Evolutionary conservation across 1,139 yeast genomes (phyloP), one percentile per base, ranked within the genome.

Genomic region (Blastobotrys capitulatus): DNA sequence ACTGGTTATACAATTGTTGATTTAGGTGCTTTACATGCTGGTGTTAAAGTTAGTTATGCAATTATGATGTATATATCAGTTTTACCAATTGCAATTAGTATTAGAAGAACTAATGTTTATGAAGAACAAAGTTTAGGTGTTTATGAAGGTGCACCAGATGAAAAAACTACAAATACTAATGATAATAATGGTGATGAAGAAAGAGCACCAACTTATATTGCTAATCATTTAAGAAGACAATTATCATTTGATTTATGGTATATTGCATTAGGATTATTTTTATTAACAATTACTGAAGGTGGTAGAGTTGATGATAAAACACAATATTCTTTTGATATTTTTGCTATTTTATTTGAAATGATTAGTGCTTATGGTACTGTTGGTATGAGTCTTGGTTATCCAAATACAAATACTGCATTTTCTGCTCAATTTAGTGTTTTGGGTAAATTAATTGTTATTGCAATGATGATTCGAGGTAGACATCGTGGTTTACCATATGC

Each of bases 1-100:
- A 96, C 96, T 0, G 99, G 99, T 0, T 84, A 90, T 57, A 60
- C 85, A 0, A 83, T 85, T 36, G 77, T 90, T 31, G 81, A 84
- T 65, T 68, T 92, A 39, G 72, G 87, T 4, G 65, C 68, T 42
- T 72, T 92, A 47, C 95, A 90, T 61, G 92, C 97, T 0, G 95
- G 96, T 0, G 86, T 92, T 43, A 96, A 88, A 65, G 95, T 92
- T 38, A 83, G 95, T 60, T 94, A 94, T 65, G 77, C 89, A 82
- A 76, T 92, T 55, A 90, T 92, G 97, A 92, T 92, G 98, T 92
- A 94, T 70, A 88, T 94, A 29, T 90, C 97, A 6, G 97, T 92
- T 45, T 74, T 90, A 62, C 99, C 99, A 0, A 73, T 92, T 61
- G 98, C 98, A 38, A 92, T 92, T 60, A 87, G 97, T 42, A 89